Conservation (phyloP, 805 yeast species). For the Schwanniomyces pseudopolymorphus region DNA sequence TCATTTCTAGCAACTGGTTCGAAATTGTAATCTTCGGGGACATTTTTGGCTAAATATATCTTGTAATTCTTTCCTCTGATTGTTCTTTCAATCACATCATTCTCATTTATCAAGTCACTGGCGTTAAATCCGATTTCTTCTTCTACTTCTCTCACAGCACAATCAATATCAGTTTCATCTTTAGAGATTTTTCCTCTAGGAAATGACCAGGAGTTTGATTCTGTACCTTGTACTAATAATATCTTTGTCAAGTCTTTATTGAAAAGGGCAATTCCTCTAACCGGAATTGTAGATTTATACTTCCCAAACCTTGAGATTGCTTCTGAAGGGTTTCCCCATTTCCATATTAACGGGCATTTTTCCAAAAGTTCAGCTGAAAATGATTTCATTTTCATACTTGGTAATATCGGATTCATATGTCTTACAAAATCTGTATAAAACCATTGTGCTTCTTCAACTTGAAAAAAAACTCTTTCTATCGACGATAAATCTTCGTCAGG, state of each 20-base stretch:
- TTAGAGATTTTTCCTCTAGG: conserved; percentile 97
- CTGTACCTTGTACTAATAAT: conserved; percentile 81
- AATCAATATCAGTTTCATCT: conserved; percentile 81
- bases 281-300: conserved; percentile 90
- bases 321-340: conserved; percentile 79
- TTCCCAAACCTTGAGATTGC: conserved; percentile 78
- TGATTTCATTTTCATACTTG: conserved; percentile 70
- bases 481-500: conserved; percentile 89
- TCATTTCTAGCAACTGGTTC: conserved; percentile 85
- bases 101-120: conserved; percentile 60
- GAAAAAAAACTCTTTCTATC: conserved; percentile 80
- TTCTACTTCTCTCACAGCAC: conserved; percentile 87
- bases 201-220: conserved; percentile 83
- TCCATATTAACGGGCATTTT: conserved; percentile 75
- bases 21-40: conserved; percentile 75
- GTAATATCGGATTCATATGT: conserved; percentile 69
- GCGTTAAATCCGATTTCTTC: conserved; percentile 96
- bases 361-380: conserved; percentile 70
- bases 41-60: conserved; percentile 72
- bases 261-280: conserved; percentile 90
- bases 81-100: conserved; percentile 78
- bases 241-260: conserved; percentile 68
- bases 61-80: conserved; percentile 82
- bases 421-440: conserved; percentile 85
- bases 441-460: conserved; percentile 98